Evolutionary conservation across 352 stramenopile species (phyloP).

Genomic region (Globisporangium nodosum): DNA sequence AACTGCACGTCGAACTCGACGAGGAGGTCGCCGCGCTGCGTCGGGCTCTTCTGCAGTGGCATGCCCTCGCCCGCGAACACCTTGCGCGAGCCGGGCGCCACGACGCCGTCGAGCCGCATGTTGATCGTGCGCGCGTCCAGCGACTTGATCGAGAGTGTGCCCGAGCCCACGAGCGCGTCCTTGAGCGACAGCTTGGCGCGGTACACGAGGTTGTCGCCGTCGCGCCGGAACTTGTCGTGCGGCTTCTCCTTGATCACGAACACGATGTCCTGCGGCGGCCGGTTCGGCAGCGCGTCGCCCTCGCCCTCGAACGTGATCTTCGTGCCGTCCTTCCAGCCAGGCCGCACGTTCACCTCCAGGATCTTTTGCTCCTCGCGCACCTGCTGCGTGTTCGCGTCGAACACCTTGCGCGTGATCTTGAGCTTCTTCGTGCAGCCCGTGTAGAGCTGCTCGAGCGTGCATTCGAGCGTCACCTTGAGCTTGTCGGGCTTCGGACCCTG

Average conservation of each 20-base stretch:
- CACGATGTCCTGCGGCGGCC: slow-evolving; percentile 92
- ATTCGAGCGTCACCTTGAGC: slow-evolving; percentile 86
- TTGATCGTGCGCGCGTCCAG: slow-evolving; percentile 91
- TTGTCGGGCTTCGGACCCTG: slow-evolving; percentile 27
- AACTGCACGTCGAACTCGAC: slow-evolving; percentile 98
- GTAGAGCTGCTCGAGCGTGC: slow-evolving; percentile 89
- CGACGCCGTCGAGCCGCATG: slow-evolving; percentile 88
- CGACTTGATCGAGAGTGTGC: slow-evolving; percentile 89
- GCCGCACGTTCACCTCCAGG: slow-evolving; percentile 93
- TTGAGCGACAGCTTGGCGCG: slow-evolving; percentile 94
- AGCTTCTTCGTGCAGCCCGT: slow-evolving; percentile 87
- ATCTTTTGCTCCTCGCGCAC: slow-evolving; percentile 93
- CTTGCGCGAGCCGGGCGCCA: slow-evolving; percentile 89
- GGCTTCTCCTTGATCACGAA: slow-evolving; percentile 92
- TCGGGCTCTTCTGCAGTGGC: slow-evolving; percentile 83
- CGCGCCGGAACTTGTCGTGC: slow-evolving; percentile 91
- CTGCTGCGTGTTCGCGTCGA: slow-evolving; percentile 66
- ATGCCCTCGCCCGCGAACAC: slow-evolving; percentile 95
- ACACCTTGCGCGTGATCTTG: slow-evolving; percentile 93
- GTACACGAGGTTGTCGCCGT: slow-evolving; percentile 94
- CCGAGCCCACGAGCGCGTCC: slow-evolving; percentile 91
- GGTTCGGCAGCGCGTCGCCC: slow-evolving; percentile 86
- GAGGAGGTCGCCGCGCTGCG: slow-evolving; percentile 90
- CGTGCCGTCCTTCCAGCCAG: slow-evolving; percentile 96
- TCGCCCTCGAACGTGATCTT: slow-evolving; percentile 95